These are phyloP conservation scores for Planoprotostelium fungivorum DNA, from an alignment of 78 protist genomes.

Conservation along the genomic window DNA sequence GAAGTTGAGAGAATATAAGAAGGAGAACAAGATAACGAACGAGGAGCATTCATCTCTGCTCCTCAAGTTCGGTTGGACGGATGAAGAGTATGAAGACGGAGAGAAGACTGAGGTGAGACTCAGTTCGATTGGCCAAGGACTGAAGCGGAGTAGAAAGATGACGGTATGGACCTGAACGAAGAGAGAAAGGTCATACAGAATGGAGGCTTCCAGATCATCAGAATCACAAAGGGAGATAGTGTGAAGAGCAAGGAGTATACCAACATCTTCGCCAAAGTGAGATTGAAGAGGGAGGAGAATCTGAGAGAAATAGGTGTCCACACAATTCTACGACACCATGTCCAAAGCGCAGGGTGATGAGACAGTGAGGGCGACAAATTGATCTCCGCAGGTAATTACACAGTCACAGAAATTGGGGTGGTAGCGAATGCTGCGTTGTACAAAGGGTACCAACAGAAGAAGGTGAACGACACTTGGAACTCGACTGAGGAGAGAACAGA, in stretches of 20 bases:
- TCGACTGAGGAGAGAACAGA: neutral
- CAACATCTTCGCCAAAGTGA: neutral
- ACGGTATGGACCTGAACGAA: neutral
- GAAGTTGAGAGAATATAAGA: neutral
- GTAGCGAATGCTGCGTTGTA: neutral
- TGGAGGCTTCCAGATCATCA: neutral
- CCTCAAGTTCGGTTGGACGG: neutral
- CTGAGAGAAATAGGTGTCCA: neutral
- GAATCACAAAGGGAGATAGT: neutral
- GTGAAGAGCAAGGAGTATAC: neutral
- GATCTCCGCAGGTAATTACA: neutral
- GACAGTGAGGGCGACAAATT: neutral
- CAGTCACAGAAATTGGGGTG: constrained; percentile 4
- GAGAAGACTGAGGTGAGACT: constrained; percentile 4
- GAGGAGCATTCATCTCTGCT: neutral
- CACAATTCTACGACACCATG: constrained; percentile 5
- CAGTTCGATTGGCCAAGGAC: neutral
- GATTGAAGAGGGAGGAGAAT: neutral
- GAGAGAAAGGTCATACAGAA: neutral
- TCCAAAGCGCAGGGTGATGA: constrained; percentile 5
- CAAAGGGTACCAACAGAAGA: neutral
- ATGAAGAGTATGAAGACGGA: neutral
- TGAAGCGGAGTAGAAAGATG: neutral
- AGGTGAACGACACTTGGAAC: neutral
- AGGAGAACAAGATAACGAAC: neutral